These are phyloP conservation scores for Fomitopsis betulina DNA, from an alignment of 1,284 basidiomycete genomes.

Conservation along the genomic window DNA sequence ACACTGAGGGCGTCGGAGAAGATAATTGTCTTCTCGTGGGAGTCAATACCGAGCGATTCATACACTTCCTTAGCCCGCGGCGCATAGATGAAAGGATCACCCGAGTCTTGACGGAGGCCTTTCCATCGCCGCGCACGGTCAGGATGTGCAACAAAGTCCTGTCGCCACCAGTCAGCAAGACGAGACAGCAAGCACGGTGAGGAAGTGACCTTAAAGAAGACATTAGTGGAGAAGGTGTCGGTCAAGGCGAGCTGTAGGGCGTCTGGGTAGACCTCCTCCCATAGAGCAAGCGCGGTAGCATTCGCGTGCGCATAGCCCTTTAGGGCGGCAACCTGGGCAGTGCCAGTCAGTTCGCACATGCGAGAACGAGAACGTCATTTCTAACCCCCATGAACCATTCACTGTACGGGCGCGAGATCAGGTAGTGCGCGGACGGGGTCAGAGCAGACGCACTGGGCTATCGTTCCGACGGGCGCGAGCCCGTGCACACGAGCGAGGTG, in stretches of 20 bases:
- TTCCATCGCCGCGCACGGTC: slow-evolving; percentile 68
- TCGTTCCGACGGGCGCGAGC: slow-evolving; percentile 74
- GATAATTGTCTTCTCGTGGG: slow-evolving; percentile 66
- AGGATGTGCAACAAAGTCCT: slow-evolving; percentile 62
- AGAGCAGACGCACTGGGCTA: slow-evolving; percentile 69
- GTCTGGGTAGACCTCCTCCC: slow-evolving; percentile 75
- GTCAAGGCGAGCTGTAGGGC: slow-evolving; percentile 73
- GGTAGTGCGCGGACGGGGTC: not conserved
- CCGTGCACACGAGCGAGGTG: slow-evolving; percentile 77
- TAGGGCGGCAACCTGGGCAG: slow-evolving; percentile 68
- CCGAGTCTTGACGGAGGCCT: slow-evolving; percentile 89
- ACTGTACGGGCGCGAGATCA: slow-evolving; percentile 31
- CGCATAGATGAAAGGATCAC: slow-evolving; percentile 79
- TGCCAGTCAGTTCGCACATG: not conserved
- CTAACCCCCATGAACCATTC: slow-evolving; percentile 95
- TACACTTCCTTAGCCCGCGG: slow-evolving; percentile 70
- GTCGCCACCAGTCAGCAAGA: not conserved
- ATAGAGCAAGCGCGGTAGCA: slow-evolving; percentile 69
- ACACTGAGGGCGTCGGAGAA: slow-evolving; percentile 81
- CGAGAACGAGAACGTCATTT: not conserved
- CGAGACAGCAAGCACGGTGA: slow-evolving; percentile 8
- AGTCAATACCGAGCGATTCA: slow-evolving; percentile 59
- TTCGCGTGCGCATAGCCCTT: slow-evolving; percentile 80
- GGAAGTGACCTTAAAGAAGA: slow-evolving; percentile 66
- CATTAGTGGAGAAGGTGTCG: slow-evolving; percentile 86